phyloP scores from a whole-genome alignment of 257 asterid genomes.

The Fraxinus cuspidata region DNA sequence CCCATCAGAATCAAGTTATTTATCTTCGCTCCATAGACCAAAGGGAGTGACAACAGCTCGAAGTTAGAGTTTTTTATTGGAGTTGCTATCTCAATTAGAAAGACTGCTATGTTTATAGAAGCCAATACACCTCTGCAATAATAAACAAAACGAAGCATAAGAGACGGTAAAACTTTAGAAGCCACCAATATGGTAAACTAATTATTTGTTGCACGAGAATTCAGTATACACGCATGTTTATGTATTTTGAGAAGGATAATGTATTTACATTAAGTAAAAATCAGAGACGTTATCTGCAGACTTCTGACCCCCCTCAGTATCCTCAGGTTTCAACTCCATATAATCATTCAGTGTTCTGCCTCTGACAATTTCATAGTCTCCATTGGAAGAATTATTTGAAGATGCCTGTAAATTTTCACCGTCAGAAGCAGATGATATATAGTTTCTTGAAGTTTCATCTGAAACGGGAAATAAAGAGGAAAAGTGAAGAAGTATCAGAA shows the following conservation, averaged over 20 bases:
- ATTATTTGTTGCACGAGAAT: slow-evolving; percentile 14
- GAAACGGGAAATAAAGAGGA: slow-evolving; percentile 27
- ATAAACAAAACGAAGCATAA: slow-evolving; percentile 20
- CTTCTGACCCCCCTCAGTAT: slow-evolving; percentile 23
- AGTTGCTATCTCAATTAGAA: slow-evolving; percentile 77
- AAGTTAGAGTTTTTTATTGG: slow-evolving; percentile 62
- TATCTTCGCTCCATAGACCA: slow-evolving; percentile 79
- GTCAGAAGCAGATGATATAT: slow-evolving; percentile 24
- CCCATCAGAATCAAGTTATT: slow-evolving; percentile 73
- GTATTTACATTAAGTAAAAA: slow-evolving; percentile 66
- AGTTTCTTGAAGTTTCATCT: slow-evolving; percentile 39
- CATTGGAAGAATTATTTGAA: slow-evolving; percentile 23
- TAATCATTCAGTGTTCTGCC: slow-evolving; percentile 30
- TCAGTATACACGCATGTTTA: slow-evolving; percentile 2
- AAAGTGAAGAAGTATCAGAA: background rate
- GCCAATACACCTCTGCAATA: slow-evolving; percentile 62
- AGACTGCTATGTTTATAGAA: slow-evolving; percentile 76
- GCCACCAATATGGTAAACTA: background rate
- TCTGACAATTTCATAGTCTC: slow-evolving; percentile 29
- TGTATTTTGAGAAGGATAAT: background rate
- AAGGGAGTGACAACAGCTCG: slow-evolving; percentile 68
- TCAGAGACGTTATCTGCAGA: slow-evolving; percentile 52
- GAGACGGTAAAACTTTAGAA: background rate
- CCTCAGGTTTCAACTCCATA: slow-evolving; percentile 39
- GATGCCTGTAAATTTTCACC: slow-evolving; percentile 33